phyloP scores from a whole-genome alignment of 768 basidiomycete genomes.

The Amanita rimosa region DNA sequence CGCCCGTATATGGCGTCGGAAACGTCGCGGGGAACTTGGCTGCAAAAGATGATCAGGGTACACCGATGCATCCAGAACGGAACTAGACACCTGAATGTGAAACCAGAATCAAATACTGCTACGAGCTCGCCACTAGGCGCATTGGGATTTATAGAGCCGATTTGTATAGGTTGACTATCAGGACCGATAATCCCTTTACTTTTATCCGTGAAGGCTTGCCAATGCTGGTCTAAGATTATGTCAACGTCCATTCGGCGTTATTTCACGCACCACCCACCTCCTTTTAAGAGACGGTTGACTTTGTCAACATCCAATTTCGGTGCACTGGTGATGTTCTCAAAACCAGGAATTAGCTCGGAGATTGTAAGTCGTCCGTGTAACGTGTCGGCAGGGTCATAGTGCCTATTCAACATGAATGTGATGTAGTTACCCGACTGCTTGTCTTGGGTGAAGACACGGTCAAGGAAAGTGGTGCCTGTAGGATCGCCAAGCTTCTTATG shows the following conservation, averaged over 20 bases:
- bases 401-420: constrained; percentile 55
- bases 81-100: constrained; percentile 26
- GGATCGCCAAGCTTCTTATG: constrained; percentile 37
- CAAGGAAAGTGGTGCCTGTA: constrained; percentile 47
- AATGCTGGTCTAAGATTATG: constrained; percentile 55
- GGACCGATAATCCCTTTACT: constrained; percentile 63
- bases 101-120: constrained; percentile 69
- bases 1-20: constrained; percentile 76
- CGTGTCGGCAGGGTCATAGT: constrained; percentile 36
- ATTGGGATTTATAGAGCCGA: constrained; percentile 57
- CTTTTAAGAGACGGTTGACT: constrained; percentile 45
- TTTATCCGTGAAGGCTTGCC: constrained; percentile 60
- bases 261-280: constrained; percentile 17
- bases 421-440: constrained; percentile 50
- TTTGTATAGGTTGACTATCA: constrained; percentile 50
- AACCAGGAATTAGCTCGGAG: constrained; percentile 50
- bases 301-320: constrained; percentile 57
- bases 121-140: constrained; percentile 56
- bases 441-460: constrained; percentile 54
- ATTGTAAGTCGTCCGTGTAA: constrained; percentile 61
- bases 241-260: background rate
- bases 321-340: constrained; percentile 47
- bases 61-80: background rate
- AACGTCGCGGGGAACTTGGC: constrained; percentile 64
- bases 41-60: constrained; percentile 18